Base-by-base conservation (phyloP, 768 basidiomycete species). In the Cystofilobasidium ferigula region DNA sequence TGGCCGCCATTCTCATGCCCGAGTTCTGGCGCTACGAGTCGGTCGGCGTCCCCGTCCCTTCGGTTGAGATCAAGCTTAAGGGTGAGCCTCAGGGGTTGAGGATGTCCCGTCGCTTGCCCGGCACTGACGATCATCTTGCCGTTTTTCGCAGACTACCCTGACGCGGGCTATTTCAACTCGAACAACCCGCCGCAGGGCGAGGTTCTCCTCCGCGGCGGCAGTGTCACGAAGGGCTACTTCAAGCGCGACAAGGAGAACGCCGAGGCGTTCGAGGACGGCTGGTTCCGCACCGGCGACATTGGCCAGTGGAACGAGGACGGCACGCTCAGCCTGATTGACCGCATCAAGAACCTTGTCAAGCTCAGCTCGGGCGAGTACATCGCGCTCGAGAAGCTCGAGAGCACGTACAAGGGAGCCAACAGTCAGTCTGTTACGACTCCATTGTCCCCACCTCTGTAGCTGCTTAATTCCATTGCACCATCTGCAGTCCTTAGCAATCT, bases 231-330 rank as follows among this genome's bases (percentile, higher is more conserved):
- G 62, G 75, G 75, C 5, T 76, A 76, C 68, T 74, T 71, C 71
- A 73, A 74, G 54, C 70, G 71, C 16, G 72, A 70, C 43, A 65
- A 67, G 53, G 73, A 75, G 48, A 54, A 54, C 30, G 51, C 51
- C 51, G 51, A 54, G 51, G 51, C 51, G 28, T 54, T 54, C 51
- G 51, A 30, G 12, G 75, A 75, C 48, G 73, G 74, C 13, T 76
- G 73, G 73, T 74, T 75, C 71, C 73, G 70, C 70, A 74, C 74
- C 7, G 75, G 75, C 32, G 75, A 76, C 67, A 74, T 76, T 22
- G 61, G 62, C 26, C 54, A 73, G 66, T 75, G 72, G 70, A 70
- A 71, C 26, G 13, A 62, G 7, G 69, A 75, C 58, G 75, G 75
- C 18, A 74, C 73, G 1, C 68, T 76, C 30, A 64, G 64, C 16